phyloP scores from a whole-genome alignment of 73 alveolate species.

The Paramecium octaurelia region DNA sequence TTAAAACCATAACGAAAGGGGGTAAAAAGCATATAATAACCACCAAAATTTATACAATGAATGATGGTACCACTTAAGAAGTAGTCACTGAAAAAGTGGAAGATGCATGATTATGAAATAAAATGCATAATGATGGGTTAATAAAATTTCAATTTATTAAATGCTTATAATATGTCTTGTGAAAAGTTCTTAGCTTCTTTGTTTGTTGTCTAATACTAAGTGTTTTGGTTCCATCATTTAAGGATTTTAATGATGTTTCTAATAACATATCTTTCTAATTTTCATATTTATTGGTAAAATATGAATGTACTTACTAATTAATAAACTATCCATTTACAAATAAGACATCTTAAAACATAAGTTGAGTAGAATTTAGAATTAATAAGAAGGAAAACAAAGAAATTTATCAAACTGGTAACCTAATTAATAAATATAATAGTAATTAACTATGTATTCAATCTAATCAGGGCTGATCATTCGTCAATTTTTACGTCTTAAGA shows the following conservation, averaged over 20 bases:
- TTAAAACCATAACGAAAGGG: not conserved
- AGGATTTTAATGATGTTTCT: no score
- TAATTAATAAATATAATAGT: not conserved
- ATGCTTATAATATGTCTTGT: not conserved
- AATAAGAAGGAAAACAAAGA: not conserved
- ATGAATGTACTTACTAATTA: no score
- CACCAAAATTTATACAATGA: constrained; percentile 1
- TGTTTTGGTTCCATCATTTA: not conserved
- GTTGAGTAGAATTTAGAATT: not conserved
- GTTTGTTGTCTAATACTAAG: not conserved
- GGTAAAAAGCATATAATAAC: not conserved
- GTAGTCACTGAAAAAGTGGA: constrained; percentile 10
- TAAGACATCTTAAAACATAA: no score
- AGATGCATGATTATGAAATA: constrained; percentile 16
- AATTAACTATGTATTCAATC: not conserved
- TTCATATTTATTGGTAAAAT: no score
- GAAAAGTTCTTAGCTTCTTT: not conserved
- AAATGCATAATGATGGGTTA: not conserved
- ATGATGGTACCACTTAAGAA: constrained; percentile 44
- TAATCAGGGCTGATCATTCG: not conserved
- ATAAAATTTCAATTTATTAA: not conserved
- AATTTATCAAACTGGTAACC: not conserved
- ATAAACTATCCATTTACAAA: no score
- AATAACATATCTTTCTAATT: no score
- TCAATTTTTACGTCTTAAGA: not conserved